Evolutionary conservation across 1,139 yeast species (phyloP), one percentile per base, ranked within the genome.

Genomic region (Yamadazyma trypodendri): DNA sequence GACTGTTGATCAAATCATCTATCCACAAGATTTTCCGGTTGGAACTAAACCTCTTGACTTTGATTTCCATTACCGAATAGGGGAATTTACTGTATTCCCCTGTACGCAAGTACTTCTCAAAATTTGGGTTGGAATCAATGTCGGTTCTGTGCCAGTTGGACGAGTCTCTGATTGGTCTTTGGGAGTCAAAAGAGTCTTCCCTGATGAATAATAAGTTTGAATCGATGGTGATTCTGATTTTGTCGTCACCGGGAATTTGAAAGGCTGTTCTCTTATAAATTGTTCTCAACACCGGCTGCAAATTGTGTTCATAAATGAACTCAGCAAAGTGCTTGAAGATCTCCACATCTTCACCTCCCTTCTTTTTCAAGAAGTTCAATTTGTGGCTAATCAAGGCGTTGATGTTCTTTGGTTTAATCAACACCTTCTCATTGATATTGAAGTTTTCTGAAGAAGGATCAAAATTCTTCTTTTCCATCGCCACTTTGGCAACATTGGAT

Each of bases 241-340:
- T 78, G 58, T 89, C 95, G 58, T 92, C 97, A 43, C 97, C 97
- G 2, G 98, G 98, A 50, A 92, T 90, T 68, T 92, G 97, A 71
- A 92, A 92, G 2, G 97, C 97, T 12, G 96, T 87, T 61, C 98
- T 78, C 32, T 88, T 86, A 63, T 87, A 89, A 32, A 84, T 77
- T 4, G 96, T 79, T 65, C 98, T 81, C 58, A 92, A 65, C 29
- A 87, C 79, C 12, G 98, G 98, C 61, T 87, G 85, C 46, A 92
- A 72, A 42, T 79, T 73, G 50, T 80, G 73, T 39, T 81, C 80
- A 32, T 65, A 60, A 44, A 92, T 81, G 54, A 83, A 86, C 9
- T 69, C 59, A 53, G 81, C 81, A 38, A 89, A 66, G 39, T 77
- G 77, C 41, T 84, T 79, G 42, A 80, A 75, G 16, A 69, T 58